Conservation (phyloP, 2,329 filamentous ascomycete genomes). For the Arthrobotrys iridis region DNA sequence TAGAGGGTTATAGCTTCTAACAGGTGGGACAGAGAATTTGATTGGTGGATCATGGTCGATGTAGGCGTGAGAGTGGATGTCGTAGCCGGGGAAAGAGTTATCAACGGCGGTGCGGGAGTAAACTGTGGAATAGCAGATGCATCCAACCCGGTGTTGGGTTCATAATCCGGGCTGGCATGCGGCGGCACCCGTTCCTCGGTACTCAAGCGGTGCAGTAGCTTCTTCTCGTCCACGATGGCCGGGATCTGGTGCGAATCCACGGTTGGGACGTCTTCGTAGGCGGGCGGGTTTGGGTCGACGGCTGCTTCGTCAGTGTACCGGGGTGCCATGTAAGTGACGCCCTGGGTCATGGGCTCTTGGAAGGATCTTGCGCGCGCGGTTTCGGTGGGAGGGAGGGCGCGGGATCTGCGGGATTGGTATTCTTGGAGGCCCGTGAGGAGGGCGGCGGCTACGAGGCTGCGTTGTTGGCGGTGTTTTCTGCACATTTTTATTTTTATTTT, state of each 20-base stretch:
- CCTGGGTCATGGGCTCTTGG: conserved; percentile 43
- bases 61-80: background rate
- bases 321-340: conserved; percentile 34
- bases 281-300: conserved; percentile 37
- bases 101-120: background rate
- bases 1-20: conserved; percentile 23
- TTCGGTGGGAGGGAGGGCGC: background rate
- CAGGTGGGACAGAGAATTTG: background rate
- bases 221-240: conserved; percentile 26
- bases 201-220: conserved; percentile 11
- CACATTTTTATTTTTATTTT: background rate
- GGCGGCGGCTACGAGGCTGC: conserved; percentile 21
- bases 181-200: conserved; percentile 28
- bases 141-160: conserved; percentile 34
- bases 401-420: conserved; percentile 25
- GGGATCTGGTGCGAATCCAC: background rate
- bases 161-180: conserved; percentile 4
- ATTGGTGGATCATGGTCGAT: background rate
- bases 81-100: background rate
- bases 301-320: conserved; percentile 13
- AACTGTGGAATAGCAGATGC: background rate
- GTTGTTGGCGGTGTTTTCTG: conserved; percentile 7
- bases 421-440: conserved; percentile 26
- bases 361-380: background rate
- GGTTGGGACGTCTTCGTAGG: conserved; percentile 33